phyloP scores from a whole-genome alignment of 345 rosid genomes.

The Moricandia moricandioides region DNA sequence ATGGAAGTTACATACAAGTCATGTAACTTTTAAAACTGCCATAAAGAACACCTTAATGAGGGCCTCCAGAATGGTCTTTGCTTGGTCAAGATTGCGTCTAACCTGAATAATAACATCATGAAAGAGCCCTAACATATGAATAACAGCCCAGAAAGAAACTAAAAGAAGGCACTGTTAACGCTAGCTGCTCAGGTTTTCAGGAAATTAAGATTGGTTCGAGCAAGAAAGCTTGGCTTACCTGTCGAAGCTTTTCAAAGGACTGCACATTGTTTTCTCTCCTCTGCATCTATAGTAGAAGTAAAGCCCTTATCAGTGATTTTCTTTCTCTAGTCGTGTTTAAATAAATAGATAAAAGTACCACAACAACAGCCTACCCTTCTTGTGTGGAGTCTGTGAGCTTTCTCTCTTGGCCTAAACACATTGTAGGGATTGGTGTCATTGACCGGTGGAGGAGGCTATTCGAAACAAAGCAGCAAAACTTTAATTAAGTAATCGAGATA shows the following conservation, averaged over 20 bases:
- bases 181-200: not conserved
- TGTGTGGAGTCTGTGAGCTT: constrained; percentile 93
- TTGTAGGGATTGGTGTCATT: constrained; percentile 96
- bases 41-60: constrained; percentile 72
- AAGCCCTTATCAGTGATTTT: constrained; percentile 10
- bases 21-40: constrained; percentile 20
- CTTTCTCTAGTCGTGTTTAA: not conserved
- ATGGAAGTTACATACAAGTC: constrained; percentile 26
- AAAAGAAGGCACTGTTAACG: constrained; percentile 3
- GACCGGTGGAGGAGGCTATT: constrained; percentile 96
- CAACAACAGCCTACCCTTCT: constrained; percentile 61
- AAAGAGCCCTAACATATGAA: no score
- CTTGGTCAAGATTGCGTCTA: constrained; percentile 96
- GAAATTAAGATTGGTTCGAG: not conserved
- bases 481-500: not conserved
- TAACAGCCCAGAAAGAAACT: not conserved
- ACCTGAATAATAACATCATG: constrained; percentile 48
- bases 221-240: constrained; percentile 46
- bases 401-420: constrained; percentile 97
- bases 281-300: constrained; percentile 69
- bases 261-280: constrained; percentile 99
- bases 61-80: constrained; percentile 81
- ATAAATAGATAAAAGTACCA: not conserved
- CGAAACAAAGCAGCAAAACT: constrained; percentile 23
- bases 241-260: constrained; percentile 98